Conservation (phyloP, 192 early-diverging fungal species). For the Phycomyces blakesleeanus region DNA sequence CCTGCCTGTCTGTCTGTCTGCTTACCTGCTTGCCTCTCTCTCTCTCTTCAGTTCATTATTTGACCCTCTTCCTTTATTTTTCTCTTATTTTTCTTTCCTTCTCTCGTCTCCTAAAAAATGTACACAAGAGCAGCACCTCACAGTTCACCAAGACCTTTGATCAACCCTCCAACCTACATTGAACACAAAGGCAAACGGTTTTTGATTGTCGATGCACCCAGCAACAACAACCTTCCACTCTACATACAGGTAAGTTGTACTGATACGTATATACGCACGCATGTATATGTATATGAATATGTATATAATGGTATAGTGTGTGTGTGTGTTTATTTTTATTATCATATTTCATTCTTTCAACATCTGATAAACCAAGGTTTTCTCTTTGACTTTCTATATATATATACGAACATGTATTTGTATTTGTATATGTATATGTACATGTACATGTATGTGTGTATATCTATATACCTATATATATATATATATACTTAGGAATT, state of each 20-base stretch:
- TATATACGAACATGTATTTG: no score
- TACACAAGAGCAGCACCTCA: constrained; percentile 15
- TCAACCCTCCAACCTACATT: constrained; percentile 61
- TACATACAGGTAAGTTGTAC: constrained; percentile 56
- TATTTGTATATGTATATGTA: no score
- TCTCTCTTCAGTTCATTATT: neutral
- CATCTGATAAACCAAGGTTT: neutral
- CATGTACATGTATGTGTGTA: no score
- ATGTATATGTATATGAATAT: constrained; percentile 4
- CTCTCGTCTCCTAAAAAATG: constrained; percentile 1
- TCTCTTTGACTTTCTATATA: no score
- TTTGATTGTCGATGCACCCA: constrained; percentile 76
- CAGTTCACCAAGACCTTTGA: constrained; percentile 26
- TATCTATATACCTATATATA: no score
- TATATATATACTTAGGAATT: constrained; percentile 64
- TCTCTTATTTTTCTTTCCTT: neutral
- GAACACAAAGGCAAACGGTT: constrained; percentile 70
- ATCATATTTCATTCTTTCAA: constrained; percentile 3
- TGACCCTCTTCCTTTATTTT: neutral
- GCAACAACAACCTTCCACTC: constrained; percentile 62
- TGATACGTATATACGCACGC: constrained; percentile 6
- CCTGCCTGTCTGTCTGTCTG: neutral
- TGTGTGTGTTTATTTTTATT: no score
- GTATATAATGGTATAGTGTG: no score
- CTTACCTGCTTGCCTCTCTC: neutral